A percentile compares a stretch with the other conserved stretches of the same genome.
Evolutionary conservation across 78 protist genomes (phyloP).

Genomic region (Emiliania huxleyi): DNA sequence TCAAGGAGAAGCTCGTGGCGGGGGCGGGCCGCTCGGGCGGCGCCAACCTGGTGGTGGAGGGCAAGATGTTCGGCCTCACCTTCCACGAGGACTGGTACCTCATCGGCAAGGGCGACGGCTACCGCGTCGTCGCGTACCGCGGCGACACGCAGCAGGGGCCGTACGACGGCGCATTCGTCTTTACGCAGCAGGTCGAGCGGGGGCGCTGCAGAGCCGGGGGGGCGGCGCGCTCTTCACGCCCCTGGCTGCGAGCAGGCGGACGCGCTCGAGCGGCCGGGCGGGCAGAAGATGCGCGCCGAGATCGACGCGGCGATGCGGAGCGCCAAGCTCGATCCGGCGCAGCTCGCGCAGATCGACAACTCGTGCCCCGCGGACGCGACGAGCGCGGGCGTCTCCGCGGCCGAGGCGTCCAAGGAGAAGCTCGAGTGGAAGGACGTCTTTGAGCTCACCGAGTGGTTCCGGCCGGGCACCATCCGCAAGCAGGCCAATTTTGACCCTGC

Average conservation of each 20-base stretch:
- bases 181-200: no score
- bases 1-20: not conserved
- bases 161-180: slow-evolving; percentile 22
- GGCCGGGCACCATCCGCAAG: not conserved
- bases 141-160: slow-evolving; percentile 19
- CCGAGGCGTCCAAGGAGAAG: not conserved
- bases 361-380: not conserved
- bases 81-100: not conserved
- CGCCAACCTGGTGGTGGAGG: not conserved
- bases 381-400: not conserved
- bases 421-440: slow-evolving; percentile 13
- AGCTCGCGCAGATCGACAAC: not conserved
- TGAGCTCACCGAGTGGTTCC: slow-evolving; percentile 16
- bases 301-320: not conserved
- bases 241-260: not conserved
- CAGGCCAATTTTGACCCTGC: not conserved
- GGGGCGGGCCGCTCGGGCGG: not conserved
- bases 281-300: not conserved
- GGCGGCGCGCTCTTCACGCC: no score
- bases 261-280: not conserved
- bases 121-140: not conserved
- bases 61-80: slow-evolving; percentile 27
- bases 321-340: not conserved
- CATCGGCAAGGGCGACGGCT: not conserved
- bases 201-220: no score